phyloP scores from a whole-genome alignment of 2,329 filamentous ascomycete genomes.

The Decorospora gaudefroyi region DNA sequence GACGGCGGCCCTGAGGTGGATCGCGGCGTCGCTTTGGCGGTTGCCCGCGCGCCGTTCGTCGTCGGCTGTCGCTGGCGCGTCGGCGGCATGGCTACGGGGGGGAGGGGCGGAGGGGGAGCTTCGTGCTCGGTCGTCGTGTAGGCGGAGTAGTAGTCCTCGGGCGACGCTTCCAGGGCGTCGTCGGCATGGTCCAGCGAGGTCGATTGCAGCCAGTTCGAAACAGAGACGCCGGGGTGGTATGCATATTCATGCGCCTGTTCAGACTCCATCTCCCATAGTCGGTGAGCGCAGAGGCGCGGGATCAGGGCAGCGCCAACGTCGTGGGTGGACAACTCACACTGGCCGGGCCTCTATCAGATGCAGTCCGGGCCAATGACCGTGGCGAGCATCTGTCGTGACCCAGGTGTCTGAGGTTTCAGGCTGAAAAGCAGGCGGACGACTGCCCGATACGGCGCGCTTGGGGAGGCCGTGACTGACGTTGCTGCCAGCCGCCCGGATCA shows the following conservation, averaged over 20 bases:
- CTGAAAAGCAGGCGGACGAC: conserved; percentile 9
- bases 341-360: background rate
- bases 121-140: conserved; percentile 23
- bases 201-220: conserved; percentile 41
- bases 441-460: conserved; percentile 10
- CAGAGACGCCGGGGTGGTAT: conserved; percentile 17
- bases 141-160: conserved; percentile 41
- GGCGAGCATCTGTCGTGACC: conserved; percentile 1
- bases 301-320: conserved; percentile 19
- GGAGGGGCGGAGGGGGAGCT: conserved; percentile 13
- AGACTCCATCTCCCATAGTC: conserved; percentile 21
- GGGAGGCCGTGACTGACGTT: too few species aligned
- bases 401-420: conserved; percentile 11
- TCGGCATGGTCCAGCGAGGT: conserved; percentile 30
- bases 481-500: too few species aligned
- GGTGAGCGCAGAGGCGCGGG: conserved; percentile 15
- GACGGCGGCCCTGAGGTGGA: conserved; percentile 41
- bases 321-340: conserved; percentile 11
- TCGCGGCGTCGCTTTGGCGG: conserved; percentile 29
- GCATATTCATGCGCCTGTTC: conserved; percentile 19
- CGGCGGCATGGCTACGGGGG: conserved; percentile 21
- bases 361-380: conserved; percentile 7
- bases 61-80: conserved; percentile 36
- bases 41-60: conserved; percentile 36
- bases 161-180: conserved; percentile 23